A percentile compares a stretch with the other conserved stretches of the same genome.
phyloP scores from a whole-genome alignment of 176 grass and related monocot genomes.

The Oryza officinalis region DNA sequence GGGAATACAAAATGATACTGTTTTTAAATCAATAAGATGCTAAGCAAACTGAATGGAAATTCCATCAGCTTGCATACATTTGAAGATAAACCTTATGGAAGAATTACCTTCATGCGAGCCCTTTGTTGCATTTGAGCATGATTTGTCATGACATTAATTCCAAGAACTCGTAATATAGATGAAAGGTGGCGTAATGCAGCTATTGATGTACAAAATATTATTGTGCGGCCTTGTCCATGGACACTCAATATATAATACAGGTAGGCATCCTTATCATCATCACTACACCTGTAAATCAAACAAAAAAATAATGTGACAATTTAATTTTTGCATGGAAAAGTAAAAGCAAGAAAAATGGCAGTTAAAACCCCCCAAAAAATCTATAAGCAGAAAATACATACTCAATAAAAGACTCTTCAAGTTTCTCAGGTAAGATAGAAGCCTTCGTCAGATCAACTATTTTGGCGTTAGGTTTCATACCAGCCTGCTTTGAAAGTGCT shows the following conservation, averaged over 20 bases:
- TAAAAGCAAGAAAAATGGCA: slow-evolving; percentile 11
- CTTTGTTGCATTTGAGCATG: slow-evolving; percentile 99
- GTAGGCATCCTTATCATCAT: slow-evolving; percentile 90
- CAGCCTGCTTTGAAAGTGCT: slow-evolving; percentile 73
- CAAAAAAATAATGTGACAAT: slow-evolving; percentile 8
- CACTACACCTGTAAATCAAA: slow-evolving; percentile 64
- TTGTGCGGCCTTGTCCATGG: slow-evolving; percentile 86
- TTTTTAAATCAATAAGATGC: slow-evolving; percentile 10
- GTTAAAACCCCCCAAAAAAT: neutral
- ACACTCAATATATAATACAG: slow-evolving; percentile 94
- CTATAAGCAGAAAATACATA: slow-evolving; percentile 42
- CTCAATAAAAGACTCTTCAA: slow-evolving; percentile 94
- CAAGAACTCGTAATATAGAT: slow-evolving; percentile 67
- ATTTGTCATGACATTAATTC: slow-evolving; percentile 73
- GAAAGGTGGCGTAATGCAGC: slow-evolving; percentile 83
- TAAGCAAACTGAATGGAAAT: neutral
- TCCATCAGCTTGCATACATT: slow-evolving; percentile 4
- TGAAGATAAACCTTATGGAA: neutral
- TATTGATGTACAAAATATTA: slow-evolving; percentile 95
- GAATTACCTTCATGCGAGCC: slow-evolving; percentile 89
- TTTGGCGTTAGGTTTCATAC: slow-evolving; percentile 88
- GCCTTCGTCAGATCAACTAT: slow-evolving; percentile 83
- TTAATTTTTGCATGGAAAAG: slow-evolving; percentile 10
- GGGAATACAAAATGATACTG: neutral
- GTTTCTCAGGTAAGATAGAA: slow-evolving; percentile 79